These are phyloP conservation scores for Cryptococcus amylolentus DNA, from an alignment of 1,284 basidiomycete species.

Conservation along the genomic window DNA sequence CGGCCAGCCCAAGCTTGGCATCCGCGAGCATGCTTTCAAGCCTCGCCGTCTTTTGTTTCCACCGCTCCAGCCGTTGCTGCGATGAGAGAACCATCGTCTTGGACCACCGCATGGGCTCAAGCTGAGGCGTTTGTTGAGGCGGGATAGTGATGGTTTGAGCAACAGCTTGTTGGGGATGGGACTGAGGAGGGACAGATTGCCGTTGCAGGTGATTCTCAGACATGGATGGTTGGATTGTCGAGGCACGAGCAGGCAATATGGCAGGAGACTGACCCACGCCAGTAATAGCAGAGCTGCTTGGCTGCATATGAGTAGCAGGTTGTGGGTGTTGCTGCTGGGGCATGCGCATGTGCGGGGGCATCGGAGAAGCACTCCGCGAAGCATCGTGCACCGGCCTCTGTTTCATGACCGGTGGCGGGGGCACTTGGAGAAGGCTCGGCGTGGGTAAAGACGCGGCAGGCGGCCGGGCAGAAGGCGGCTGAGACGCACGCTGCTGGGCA, in stretches of 20 bases:
- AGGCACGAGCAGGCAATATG: constrained; percentile 8
- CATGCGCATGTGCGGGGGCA: constrained; percentile 10
- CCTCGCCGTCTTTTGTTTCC: constrained; percentile 6
- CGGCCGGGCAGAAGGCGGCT: constrained; percentile 12
- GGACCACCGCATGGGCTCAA: background rate
- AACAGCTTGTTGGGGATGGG: background rate
- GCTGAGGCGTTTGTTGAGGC: background rate
- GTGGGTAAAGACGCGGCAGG: constrained; percentile 10
- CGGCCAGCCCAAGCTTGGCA: constrained; percentile 8
- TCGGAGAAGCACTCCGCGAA: constrained; percentile 15
- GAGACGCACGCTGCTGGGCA: constrained; percentile 10
- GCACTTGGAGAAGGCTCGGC: constrained; percentile 17
- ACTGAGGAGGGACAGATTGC: background rate
- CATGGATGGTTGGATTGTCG: constrained; percentile 9
- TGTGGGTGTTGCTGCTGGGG: background rate
- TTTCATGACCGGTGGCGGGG: constrained; percentile 8
- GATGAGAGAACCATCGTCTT: constrained; percentile 6
- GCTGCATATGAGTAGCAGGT: constrained; percentile 12
- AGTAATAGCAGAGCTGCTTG: constrained; percentile 6
- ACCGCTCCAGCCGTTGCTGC: background rate
- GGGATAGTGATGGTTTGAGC: background rate
- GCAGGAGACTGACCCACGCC: constrained; percentile 9
- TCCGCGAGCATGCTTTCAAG: constrained; percentile 10
- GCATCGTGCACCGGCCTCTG: constrained; percentile 9
- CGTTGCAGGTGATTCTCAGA: constrained; percentile 2